Conservation (phyloP, 495 filamentous ascomycete genomes). For the Elasticomyces elasticus region DNA sequence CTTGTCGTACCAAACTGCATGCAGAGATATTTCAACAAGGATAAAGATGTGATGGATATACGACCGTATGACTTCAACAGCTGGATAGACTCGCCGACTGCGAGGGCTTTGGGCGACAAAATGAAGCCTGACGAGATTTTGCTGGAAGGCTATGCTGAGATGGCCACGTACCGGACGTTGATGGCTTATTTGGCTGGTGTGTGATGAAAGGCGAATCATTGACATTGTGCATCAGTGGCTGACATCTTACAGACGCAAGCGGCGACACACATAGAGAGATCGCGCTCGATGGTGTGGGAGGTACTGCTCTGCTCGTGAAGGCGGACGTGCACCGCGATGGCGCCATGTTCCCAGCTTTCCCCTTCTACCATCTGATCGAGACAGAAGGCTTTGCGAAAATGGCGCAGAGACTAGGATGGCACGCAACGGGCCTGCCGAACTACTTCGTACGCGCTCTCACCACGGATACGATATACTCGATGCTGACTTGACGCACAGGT, state of each 20-base stretch:
- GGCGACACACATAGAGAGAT: constrained; percentile 53
- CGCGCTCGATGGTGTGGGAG: constrained; percentile 82
- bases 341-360: constrained; percentile 95
- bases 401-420: constrained; percentile 79
- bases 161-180: constrained; percentile 79
- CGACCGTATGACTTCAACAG: constrained; percentile 95
- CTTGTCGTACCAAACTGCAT: constrained; percentile 93
- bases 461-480: neutral
- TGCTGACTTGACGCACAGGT: constrained; percentile 16
- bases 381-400: constrained; percentile 98
- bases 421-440: constrained; percentile 77
- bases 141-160: constrained; percentile 82
- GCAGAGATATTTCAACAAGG: constrained; percentile 71
- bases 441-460: constrained; percentile 66
- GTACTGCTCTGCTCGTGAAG: constrained; percentile 88
- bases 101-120: constrained; percentile 58
- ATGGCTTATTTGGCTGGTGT: constrained; percentile 75
- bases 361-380: constrained; percentile 94
- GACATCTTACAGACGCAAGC: constrained; percentile 4
- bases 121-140: constrained; percentile 90
- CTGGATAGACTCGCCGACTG: constrained; percentile 79
- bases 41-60: constrained; percentile 56
- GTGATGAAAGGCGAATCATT: neutral
- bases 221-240: constrained; percentile 8
- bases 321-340: constrained; percentile 95